phyloP scores from a whole-genome alignment of 2,329 filamentous ascomycete genomes.

The Ophiostoma angusticollis region DNA sequence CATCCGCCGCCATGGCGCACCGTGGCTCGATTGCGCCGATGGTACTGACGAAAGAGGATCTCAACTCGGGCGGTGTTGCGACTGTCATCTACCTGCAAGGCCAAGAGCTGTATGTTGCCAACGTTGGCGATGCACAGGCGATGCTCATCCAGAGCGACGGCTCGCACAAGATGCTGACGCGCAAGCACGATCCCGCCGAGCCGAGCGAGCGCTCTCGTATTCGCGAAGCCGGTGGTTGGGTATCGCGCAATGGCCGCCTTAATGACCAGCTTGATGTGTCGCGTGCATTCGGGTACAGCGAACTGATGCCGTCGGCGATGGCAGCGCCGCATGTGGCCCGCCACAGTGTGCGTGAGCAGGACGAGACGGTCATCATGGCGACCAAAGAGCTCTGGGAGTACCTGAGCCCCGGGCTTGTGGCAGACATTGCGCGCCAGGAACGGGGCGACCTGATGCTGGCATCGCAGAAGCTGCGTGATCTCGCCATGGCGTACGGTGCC shows the following conservation, averaged over 20 bases:
- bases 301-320: conserved; percentile 83
- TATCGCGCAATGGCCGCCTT: conserved; percentile 84
- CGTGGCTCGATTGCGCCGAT: conserved; percentile 56
- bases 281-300: conserved; percentile 86
- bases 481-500: conserved; percentile 90
- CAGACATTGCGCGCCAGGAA: conserved; percentile 81
- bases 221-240: conserved; percentile 86
- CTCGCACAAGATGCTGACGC: conserved; percentile 68
- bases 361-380: conserved; percentile 86
- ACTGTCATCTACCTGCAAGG: conserved; percentile 83
- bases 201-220: conserved; percentile 74
- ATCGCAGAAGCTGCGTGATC: conserved; percentile 83
- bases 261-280: conserved; percentile 89
- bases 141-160: conserved; percentile 87
- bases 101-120: conserved; percentile 85
- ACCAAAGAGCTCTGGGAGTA: conserved; percentile 95
- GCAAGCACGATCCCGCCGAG: conserved; percentile 88
- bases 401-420: conserved; percentile 75
- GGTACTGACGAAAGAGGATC: conserved; percentile 75
- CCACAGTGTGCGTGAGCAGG: conserved; percentile 67
- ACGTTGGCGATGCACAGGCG: conserved; percentile 92
- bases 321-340: conserved; percentile 76
- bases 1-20: conserved; percentile 39
- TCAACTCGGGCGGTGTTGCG: conserved; percentile 80
- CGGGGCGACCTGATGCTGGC: conserved; percentile 86